Evolutionary conservation across 331 rosid species (phyloP), one percentile per base, ranked within the genome.

Genomic region (Ulmus americana): DNA sequence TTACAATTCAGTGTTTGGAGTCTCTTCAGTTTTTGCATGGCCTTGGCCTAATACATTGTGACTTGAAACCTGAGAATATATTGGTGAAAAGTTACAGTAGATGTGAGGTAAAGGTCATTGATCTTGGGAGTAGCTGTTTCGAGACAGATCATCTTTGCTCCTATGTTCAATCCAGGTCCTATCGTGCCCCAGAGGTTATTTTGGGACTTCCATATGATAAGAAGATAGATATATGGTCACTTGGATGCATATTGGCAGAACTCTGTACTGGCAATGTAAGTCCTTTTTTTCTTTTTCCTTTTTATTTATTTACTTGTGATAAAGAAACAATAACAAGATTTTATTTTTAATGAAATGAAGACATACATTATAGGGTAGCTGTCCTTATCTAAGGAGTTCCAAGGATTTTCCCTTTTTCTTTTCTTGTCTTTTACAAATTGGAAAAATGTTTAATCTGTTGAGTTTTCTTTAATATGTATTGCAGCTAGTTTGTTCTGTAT

Each of bases 161-260:
- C 8, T 94, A 94, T 45, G 99, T 94, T 70, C 99, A 94, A 68
- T 94, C 99, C 45, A 88, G 97, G 81, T 90, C 99, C 60, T 94
- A 94, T 83, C 96, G 99, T 9, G 97, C 99, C 74, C 97, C 99
- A 5, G 99, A 94, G 87, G 99, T 94, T 83, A 90, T 94, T 60
- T 76, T 94, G 82, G 99, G 99, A 65, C 92, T 90, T 82, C 75
- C 97, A 49, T 94, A 90, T 81, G 90, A 87, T 72, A 90, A 90
- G 81, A 90, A 94, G 88, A 94, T 94, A 68, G 99, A 94, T 80
- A 74, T 94, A 63, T 94, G 99, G 99, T 94, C 97, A 51, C 99
- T 94, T 77, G 99, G 99, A 70, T 94, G 99, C 81, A 94, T 94
- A 81, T 80, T 94, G 82, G 90, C 96, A 4, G 99, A 94, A 78